These are phyloP conservation scores for Starmerella apicola DNA, from an alignment of 805 yeast species.

Conservation along the genomic window DNA sequence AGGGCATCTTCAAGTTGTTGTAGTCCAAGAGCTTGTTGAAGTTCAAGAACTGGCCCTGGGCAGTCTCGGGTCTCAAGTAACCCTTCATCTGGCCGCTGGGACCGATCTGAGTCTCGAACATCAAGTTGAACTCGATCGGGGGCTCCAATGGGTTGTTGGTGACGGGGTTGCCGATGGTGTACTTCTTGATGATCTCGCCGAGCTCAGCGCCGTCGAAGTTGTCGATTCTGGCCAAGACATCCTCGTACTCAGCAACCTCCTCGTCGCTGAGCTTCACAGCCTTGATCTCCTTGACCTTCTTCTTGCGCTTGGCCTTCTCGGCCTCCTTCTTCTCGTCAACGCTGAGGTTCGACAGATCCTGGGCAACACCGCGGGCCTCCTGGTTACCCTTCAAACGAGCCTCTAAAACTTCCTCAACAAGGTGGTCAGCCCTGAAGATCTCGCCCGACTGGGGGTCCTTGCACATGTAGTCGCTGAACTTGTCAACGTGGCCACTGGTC, in stretches of 20 bases:
- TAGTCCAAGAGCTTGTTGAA: constrained; percentile 85
- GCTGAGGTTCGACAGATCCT: constrained; percentile 32
- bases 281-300: constrained; percentile 84
- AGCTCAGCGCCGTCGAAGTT: constrained; percentile 88
- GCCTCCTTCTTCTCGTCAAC: constrained; percentile 48
- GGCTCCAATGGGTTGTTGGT: constrained; percentile 76
- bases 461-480: constrained; percentile 99
- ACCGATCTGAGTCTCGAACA: constrained; percentile 99
- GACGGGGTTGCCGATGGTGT: constrained; percentile 81
- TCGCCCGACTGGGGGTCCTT: constrained; percentile 91
- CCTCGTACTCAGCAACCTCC: constrained; percentile 69
- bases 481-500: constrained; percentile 98
- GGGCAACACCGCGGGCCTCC: constrained; percentile 80
- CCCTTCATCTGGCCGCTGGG: constrained; percentile 96
- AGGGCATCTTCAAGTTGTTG: constrained; percentile 95
- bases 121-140: constrained; percentile 90
- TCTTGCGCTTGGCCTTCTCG: constrained; percentile 84
- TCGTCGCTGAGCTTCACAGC: constrained; percentile 75
- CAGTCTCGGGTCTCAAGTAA: constrained; percentile 95
- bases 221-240: constrained; percentile 76
- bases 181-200: constrained; percentile 74
- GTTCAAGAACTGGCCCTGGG: constrained; percentile 97
- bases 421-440: constrained; percentile 95
- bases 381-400: constrained; percentile 92
- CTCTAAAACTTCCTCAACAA: constrained; percentile 95